Percentiles rank a stretch among this genome's conserved stretches.
phyloP scores from a whole-genome alignment of 108 stramenopile species.

The Cyclotella baltica region DNA sequence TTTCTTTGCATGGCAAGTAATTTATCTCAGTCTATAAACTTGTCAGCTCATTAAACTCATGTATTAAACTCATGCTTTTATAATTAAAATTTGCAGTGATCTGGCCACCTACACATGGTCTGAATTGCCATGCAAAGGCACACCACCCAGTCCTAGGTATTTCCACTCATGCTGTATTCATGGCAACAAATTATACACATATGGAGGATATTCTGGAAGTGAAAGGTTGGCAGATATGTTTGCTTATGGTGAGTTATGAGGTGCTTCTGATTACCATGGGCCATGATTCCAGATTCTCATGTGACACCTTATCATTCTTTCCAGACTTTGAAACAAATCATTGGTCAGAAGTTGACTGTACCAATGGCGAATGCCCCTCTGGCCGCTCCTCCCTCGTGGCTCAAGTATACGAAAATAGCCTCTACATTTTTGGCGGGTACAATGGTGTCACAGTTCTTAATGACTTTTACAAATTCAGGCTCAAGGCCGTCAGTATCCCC shows the following conservation, averaged over 20 bases:
- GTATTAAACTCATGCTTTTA: too few relatives aligned
- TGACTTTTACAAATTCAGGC: constrained; percentile 94
- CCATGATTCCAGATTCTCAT: background rate
- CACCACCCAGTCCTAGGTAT: constrained; percentile 88
- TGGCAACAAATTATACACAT: constrained; percentile 87
- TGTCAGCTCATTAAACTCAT: too few relatives aligned
- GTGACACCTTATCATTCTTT: background rate
- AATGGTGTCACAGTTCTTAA: constrained; percentile 90
- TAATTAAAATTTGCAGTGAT: constrained; percentile 50
- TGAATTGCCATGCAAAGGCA: constrained; percentile 86
- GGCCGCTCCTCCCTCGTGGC: constrained; percentile 92
- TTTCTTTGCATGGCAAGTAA: constrained; percentile 84
- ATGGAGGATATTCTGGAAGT: constrained; percentile 92
- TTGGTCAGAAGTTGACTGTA: constrained; percentile 77
- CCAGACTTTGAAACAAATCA: constrained; percentile 75
- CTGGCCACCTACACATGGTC: constrained; percentile 88
- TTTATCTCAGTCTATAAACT: too few relatives aligned
- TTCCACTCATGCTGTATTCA: constrained; percentile 94
- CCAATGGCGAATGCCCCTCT: constrained; percentile 74
- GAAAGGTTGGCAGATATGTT: constrained; percentile 93
- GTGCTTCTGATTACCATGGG: background rate
- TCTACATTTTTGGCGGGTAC: constrained; percentile 92
- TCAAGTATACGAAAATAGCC: constrained; percentile 87
- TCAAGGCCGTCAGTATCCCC: constrained; percentile 83
- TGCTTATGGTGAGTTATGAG: constrained; percentile 60